Base-by-base conservation (phyloP, 345 rosid species). In the Rubroshorea leprosula region DNA sequence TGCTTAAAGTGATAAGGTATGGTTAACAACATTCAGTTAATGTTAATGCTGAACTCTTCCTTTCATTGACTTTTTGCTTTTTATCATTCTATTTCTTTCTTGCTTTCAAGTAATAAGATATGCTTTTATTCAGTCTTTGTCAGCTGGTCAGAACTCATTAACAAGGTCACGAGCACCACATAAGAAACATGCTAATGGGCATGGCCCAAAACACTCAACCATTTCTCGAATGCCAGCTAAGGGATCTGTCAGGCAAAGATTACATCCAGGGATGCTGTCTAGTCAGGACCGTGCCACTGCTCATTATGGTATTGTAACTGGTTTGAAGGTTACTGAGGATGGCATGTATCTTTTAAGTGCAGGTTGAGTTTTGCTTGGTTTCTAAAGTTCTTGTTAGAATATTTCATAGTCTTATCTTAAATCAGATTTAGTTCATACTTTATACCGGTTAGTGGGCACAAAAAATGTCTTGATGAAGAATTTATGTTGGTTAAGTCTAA, bases 331-430 rank as follows among this genome's bases (percentile, higher is more conserved):
- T 64, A 86, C 97, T 26, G 85, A 79, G 58, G 86, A 87, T 60
- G 93, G 96, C 78, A 89, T 92, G 95, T 75, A 92, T 74, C 93
- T 92, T 69, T 78, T 92, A 29, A 92, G 98, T 78, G 82, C 94
- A 81, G 98, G 98, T 92, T 72, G 50, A 16, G 41, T 58, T 67
- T 23, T 67, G 39, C 43, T 58, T 49, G 0, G 10, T 57, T 39
- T 21, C 48, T 51, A 2, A 22, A 51, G 53, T 25, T 39, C 9
- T 52, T 39, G 8, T n/a, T n/a, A n/a, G n/a, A n/a, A n/a, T n/a
- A n/a, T n/a, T n/a, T n/a, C n/a, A n/a, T n/a, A n/a, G n/a, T n/a
- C n/a, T n/a, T n/a, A n/a, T n/a, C n/a, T n/a, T n/a, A n/a, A n/a
- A n/a, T n/a, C n/a, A n/a, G n/a, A n/a, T n/a, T n/a, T n/a, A n/a